A percentile compares a stretch with the other conserved stretches of the same genome.
Evolutionary conservation across 1,284 basidiomycete genomes (phyloP).

Genomic region (Apiotrichum siamense): DNA sequence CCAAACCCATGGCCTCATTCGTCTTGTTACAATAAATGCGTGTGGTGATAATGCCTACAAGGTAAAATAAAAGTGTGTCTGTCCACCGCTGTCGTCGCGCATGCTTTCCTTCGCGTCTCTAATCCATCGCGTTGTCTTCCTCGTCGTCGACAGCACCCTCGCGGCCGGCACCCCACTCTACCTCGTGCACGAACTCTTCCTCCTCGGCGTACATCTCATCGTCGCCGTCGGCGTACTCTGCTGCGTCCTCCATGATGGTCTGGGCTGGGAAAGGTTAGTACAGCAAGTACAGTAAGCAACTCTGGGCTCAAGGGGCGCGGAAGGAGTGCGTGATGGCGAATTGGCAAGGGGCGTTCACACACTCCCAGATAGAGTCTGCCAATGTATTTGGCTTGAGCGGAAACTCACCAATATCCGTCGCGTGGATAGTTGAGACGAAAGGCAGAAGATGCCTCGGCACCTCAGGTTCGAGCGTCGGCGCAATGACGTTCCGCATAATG

Average conservation of each 20-base stretch:
- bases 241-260: slow-evolving; percentile 24
- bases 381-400: too few species aligned
- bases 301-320: too few species aligned
- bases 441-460: slow-evolving; percentile 24
- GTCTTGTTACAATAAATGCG: too few species aligned
- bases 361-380: too few species aligned
- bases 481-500: slow-evolving; percentile 57
- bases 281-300: too few species aligned
- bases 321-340: too few species aligned
- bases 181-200: slow-evolving; percentile 43
- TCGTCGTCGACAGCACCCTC: slow-evolving; percentile 41
- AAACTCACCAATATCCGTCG: slow-evolving; percentile 14
- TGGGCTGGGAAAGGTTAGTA: slow-evolving; percentile 9
- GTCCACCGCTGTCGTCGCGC: too few species aligned
- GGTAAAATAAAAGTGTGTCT: too few species aligned
- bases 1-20: too few species aligned
- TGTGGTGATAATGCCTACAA: slow-evolving; percentile 21
- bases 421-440: slow-evolving; percentile 17
- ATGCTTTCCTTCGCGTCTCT: background rate
- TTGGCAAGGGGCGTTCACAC: too few species aligned
- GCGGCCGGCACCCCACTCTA: slow-evolving; percentile 37
- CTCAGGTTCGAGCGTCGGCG: slow-evolving; percentile 25
- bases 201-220: slow-evolving; percentile 33
- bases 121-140: slow-evolving; percentile 20
- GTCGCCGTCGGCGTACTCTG: slow-evolving; percentile 26